Conservation (phyloP, 73 alveolate species). For the Tetrahymena thermophila region DNA sequence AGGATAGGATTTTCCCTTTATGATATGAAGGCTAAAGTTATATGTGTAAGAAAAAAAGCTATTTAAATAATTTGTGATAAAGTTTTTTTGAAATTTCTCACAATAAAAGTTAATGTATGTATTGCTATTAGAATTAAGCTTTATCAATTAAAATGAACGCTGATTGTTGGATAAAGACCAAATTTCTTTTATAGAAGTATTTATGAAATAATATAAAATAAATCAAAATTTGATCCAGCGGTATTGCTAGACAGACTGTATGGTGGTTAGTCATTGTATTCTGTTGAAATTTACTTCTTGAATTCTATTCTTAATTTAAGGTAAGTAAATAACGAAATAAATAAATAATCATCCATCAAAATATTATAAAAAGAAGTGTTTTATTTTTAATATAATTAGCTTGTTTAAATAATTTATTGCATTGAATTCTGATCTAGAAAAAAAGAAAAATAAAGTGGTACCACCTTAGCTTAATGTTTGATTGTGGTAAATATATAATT, state of each 20-base stretch:
- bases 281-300: neutral
- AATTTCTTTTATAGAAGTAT: neutral
- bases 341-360: no score
- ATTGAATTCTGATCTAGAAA: neutral
- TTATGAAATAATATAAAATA: neutral
- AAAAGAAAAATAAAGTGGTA: no score
- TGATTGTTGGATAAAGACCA: neutral
- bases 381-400: no score
- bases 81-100: no score
- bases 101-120: no score
- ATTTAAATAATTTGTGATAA: no score
- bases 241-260: neutral
- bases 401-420: neutral
- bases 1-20: no score
- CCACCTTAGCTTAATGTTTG: neutral
- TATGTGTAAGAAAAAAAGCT: no score
- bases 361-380: neutral
- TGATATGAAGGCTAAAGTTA: no score
- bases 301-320: neutral
- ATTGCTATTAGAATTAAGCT: neutral
- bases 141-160: neutral
- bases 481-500: neutral
- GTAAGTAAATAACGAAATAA: no score
- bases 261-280: neutral
- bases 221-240: neutral